Conservation (phyloP, 1,284 basidiomycete genomes). For the Boletus smithii region DNA sequence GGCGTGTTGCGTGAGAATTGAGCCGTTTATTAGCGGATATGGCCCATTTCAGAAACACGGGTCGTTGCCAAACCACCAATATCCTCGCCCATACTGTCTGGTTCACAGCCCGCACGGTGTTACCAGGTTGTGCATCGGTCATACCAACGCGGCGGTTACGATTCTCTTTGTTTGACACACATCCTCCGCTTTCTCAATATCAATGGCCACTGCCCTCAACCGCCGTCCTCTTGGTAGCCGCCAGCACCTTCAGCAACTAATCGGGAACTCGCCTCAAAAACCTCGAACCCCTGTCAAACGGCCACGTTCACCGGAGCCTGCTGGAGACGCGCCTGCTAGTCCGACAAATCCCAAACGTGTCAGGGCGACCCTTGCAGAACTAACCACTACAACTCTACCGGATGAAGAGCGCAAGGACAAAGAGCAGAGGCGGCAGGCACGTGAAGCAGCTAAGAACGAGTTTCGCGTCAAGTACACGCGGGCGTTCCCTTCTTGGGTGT, state of each 20-base stretch:
- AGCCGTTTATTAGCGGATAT: conserved; percentile 13
- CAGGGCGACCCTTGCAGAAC: conserved; percentile 26
- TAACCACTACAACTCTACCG: conserved; percentile 13
- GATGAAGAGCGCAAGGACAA: conserved; percentile 40
- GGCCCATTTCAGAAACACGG: conserved; percentile 3
- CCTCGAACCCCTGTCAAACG: conserved; percentile 46
- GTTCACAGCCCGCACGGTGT: neutral
- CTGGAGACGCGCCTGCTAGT: conserved; percentile 30
- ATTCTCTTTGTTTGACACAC: conserved; percentile 7
- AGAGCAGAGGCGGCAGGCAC: conserved; percentile 44
- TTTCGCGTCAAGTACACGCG: conserved; percentile 83
- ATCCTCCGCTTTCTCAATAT: neutral
- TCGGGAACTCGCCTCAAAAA: conserved; percentile 33
- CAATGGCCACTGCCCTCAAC: conserved; percentile 40
- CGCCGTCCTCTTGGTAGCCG: conserved; percentile 41
- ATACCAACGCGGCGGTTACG: neutral
- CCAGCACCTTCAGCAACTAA: conserved; percentile 34
- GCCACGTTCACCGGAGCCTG: conserved; percentile 59
- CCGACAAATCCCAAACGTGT: conserved; percentile 34
- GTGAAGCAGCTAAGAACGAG: conserved; percentile 62
- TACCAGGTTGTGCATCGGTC: neutral
- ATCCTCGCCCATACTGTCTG: conserved; percentile 6
- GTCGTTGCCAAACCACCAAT: conserved; percentile 7
- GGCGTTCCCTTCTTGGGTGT: conserved; percentile 80
- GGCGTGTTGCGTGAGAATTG: conserved; percentile 30